Base-by-base conservation (phyloP, 2,329 filamentous ascomycete species). In the Scolecobasidium constrictum region DNA sequence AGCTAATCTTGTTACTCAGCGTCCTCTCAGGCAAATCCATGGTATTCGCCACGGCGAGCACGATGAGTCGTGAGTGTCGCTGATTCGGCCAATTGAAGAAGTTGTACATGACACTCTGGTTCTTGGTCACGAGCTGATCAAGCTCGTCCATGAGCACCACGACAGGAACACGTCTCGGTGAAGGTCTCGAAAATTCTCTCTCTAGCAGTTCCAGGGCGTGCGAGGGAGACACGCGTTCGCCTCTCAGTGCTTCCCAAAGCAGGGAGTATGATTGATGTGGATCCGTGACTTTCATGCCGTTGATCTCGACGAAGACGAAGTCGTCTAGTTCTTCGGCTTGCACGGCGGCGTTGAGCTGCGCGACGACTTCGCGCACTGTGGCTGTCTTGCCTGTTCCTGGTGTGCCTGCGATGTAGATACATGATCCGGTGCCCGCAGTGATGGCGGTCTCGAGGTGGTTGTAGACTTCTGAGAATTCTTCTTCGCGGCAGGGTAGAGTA, bases 61-160 rank as follows among this genome's bases (percentile, higher is more conserved):
- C 93, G 59, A 98, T 95, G 35, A 98, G 72, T 38, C 88, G 78
- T 42, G 86, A 94, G 62, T 98, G 88, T 39, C 85, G 77, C 42
- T 96, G 70, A 9, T 86, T 84, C 3, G 92, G 92, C 92, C 92
- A 98, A 57, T 98, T 98, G 74, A 98, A 98, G 63, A 98, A 98
- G 62, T 98, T 98, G 67, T 98, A 98, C 92, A 98, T 98, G 64
- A 98, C 92, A n/a, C 86, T 90, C 61, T 98, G 93, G 55, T 94
- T 96, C 57, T 90, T 92, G 11, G 92, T 98, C 4, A 98, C 93
- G 5, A 98, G 75, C 63, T 98, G 92, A 59, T 98, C 92, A 38
- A 98, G 73, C 63, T 98, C 92, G 56, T 98, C 92, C 92, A 98
- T 98, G 40, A 98, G 67, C 2, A 98, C 92, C 12, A 98, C 92